These are phyloP conservation scores for Microsporum ferrugineum DNA, from an alignment of 2,329 filamentous ascomycete species.

Conservation along the genomic window DNA sequence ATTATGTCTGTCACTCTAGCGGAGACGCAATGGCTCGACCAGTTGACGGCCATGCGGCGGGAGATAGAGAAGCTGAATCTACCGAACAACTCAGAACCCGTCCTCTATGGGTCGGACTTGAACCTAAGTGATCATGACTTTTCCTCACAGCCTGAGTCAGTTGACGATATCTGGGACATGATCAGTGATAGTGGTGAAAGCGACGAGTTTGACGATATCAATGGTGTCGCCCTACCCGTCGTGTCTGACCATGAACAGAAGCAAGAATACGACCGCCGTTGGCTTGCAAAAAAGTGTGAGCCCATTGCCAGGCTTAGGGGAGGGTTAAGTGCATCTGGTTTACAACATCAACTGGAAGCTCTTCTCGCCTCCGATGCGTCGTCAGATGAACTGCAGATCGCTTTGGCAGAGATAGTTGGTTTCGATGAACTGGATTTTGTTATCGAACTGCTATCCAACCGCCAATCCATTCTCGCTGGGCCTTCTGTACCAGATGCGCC, in stretches of 20 bases:
- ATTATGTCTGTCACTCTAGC: neutral
- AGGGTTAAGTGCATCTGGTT: slow-evolving; percentile 55
- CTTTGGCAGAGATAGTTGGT: slow-evolving; percentile 77
- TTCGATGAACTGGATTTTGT: slow-evolving; percentile 91
- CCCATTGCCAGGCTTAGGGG: slow-evolving; percentile 54
- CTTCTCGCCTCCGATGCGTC: slow-evolving; percentile 57
- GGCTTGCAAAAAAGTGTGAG: slow-evolving; percentile 61
- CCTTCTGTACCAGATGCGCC: slow-evolving; percentile 17
- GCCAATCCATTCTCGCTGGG: slow-evolving; percentile 50
- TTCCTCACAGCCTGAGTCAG: slow-evolving; percentile 43
- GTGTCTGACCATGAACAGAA: slow-evolving; percentile 8
- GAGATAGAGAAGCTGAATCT: slow-evolving; percentile 64
- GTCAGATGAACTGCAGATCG: slow-evolving; percentile 84
- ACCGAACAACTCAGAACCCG: slow-evolving; percentile 37
- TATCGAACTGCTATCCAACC: slow-evolving; percentile 73
- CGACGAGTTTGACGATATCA: slow-evolving; percentile 49
- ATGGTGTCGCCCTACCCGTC: slow-evolving; percentile 26
- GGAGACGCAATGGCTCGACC: slow-evolving; percentile 66
- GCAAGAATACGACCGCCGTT: slow-evolving; percentile 46
- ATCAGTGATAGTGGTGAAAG: slow-evolving; percentile 64
- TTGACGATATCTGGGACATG: slow-evolving; percentile 85
- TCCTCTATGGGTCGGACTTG: slow-evolving; percentile 43
- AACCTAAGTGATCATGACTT: slow-evolving; percentile 56
- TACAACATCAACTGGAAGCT: slow-evolving; percentile 66
- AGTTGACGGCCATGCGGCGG: slow-evolving; percentile 74